phyloP scores from a whole-genome alignment of 768 basidiomycete genomes.

The Astraeus odoratus region DNA sequence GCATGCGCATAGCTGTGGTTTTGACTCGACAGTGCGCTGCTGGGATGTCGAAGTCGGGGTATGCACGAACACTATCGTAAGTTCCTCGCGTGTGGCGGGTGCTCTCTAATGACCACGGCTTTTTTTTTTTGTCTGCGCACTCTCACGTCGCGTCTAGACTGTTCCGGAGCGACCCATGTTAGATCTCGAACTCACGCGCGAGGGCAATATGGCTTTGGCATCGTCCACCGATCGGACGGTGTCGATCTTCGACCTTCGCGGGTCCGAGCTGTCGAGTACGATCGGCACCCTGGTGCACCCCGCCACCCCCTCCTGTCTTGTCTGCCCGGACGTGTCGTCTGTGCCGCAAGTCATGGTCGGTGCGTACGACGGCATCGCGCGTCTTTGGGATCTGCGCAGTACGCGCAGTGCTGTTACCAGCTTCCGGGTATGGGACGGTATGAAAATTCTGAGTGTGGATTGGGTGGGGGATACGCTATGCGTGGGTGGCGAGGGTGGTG shows the following conservation, averaged over 20 bases:
- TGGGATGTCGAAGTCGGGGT: conserved; percentile 85
- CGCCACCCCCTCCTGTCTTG: conserved; percentile 62
- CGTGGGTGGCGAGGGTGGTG: conserved; percentile 57
- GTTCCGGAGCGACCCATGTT: conserved; percentile 73
- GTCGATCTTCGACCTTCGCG: conserved; percentile 62
- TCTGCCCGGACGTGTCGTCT: conserved; percentile 16
- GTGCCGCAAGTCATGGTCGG: conserved; percentile 60
- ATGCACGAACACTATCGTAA: conserved; percentile 62
- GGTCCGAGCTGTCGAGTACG: conserved; percentile 30
- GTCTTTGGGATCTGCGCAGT: conserved; percentile 76
- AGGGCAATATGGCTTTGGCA: conserved; percentile 43
- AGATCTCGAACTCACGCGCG: conserved; percentile 43
- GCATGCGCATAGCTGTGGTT: conserved; percentile 70
- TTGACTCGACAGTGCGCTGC: conserved; percentile 81
- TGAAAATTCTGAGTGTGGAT: conserved; percentile 56
- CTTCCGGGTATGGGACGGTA: conserved; percentile 54
- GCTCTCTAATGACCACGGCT: neutral
- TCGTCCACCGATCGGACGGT: conserved; percentile 73
- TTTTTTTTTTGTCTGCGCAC: neutral
- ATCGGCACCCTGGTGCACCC: conserved; percentile 49
- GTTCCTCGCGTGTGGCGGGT: conserved; percentile 18
- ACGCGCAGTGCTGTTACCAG: conserved; percentile 55
- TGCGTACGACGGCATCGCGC: conserved; percentile 69
- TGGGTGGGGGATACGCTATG: conserved; percentile 51
- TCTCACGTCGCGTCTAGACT: conserved; percentile 32